Base-by-base conservation (phyloP, 305 asterid genomes). In the Solanum hybrid region DNA sequence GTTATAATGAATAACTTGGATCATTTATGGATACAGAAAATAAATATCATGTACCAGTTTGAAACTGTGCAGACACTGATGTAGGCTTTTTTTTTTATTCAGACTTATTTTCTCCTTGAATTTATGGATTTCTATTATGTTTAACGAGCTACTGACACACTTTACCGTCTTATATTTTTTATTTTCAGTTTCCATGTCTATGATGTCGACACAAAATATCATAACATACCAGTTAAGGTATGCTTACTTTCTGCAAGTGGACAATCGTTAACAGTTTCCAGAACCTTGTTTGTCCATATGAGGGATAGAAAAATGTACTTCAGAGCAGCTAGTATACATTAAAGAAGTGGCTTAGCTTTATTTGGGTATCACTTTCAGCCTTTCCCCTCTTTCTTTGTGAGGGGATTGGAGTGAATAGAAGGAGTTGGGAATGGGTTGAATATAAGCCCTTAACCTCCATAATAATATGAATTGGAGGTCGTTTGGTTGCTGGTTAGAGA, bases 1-100 rank as follows among this genome's bases (percentile, higher is more conserved):
- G 98, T 96, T n/a, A 94, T 97, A 86, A 87, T 95, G 96, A 97
- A 97, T 94, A 92, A 86, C 87, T 93, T 97, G 75, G 91, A 94
- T 56, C 98, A 98, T 56, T 60, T 87, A 76, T 97, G 98, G 98
- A 95, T 97, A 92, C 94, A 92, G 66, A 97, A 96, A 91, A 94
- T 97, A 29, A 93, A 91, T 69, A 89, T 94, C 71, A 90, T 93
- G 46, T 97, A 94, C 92, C 99, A 97, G 32, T 97, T 97, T 91
- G 99, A 97, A 94, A 93, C 93, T 86, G 94, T 94, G 93, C 99
- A 97, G 89, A 89, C 91, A 42, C 89, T 95, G 81, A 90, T 95
- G 99, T 97, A 94, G 79, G 95, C 86, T 40, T 42, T 78, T 17
- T 71, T 14, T 77, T 14, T 79, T 69, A 34, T 27, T 37, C 7